Evolutionary conservation across 2,329 filamentous ascomycete genomes (phyloP), one percentile per base, ranked within the genome.

Genomic region (Lachnellula occidentalis): DNA sequence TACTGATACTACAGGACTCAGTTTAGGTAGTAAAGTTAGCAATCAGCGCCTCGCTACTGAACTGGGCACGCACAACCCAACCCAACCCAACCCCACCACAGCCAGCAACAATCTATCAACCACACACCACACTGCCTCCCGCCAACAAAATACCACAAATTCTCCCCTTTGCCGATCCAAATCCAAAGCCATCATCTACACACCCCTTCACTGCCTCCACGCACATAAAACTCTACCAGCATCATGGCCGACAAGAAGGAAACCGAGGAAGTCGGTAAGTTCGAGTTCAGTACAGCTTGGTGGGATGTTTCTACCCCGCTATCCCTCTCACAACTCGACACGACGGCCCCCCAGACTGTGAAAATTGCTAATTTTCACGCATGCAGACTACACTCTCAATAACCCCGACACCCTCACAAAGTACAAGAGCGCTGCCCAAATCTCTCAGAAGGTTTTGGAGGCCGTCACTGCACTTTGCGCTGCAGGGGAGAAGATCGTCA

Each of bases 351-450:
- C 12, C 8, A 31, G 47, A 36, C 21, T 36, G 34, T 27, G 4
- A 14, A 46, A 37, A 42, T 11, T 51, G 45, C 58, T 64, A 51
- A 66, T 48, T 37, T n/a, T 34, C 47, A 4, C 6, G 5, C 5
- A 8, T 48, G 14, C 50, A 95, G 90, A 95, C 73, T 92, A 95
- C 78, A 82, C 88, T 65, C 84, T 96, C 73, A 89, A 85, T 74
- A 94, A 95, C 79, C 90, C 89, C 59, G 89, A 95, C 73, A 96
- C 91, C 68, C 82, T 99, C 67, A 97, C 94, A 76, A 99, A 97
- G 82, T 97, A 97, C 83, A 97, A 96, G 86, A 92, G 88, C 63
- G 94, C 94, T 55, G 92, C 89, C 61, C 81, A 88, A 72, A 97
- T 99, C 75, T 94, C 92, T 50, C 90, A 96, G 74, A 96, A 92